Base-by-base conservation (phyloP, 441 rosid genomes). In the Pelargonium cotyledonis region DNA sequence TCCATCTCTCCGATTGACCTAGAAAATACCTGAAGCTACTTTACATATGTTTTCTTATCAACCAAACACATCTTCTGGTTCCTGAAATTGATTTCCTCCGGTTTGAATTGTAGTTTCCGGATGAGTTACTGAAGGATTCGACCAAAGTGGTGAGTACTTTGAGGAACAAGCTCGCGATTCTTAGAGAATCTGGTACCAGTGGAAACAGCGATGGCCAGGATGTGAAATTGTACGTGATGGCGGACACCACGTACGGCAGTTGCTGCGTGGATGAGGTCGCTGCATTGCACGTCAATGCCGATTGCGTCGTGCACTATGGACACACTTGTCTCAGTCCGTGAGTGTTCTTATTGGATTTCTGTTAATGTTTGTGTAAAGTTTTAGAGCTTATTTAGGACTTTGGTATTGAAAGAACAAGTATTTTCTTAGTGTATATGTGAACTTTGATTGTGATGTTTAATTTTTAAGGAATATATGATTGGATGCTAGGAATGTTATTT, bases 181-280 rank as follows among this genome's bases (percentile, higher is more conserved):
- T 85, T 47, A 81, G 66, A 66, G 81, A 77, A 47, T 47, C 68
- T 51, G 68, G 65, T 3, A 16, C 35, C 10, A 79, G 66, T 16
- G 72, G 15, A 63, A 57, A 58, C 73, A 83, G 73, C 1, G 83
- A 76, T 68, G 79, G 68, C 11, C 76, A 72, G 65, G 82, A 81
- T 69, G 81, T 89, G 65, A 68, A 89, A 29, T 75, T 94, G 77
- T 89, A 81, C 77, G 82, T 94, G 6, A 89, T 94, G 95, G 98
- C 98, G 0, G 98, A 94, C 72, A 84, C 97, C 49, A 83, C 95
- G 6, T 94, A 81, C 38, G 98, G 98, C 12, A 91, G 96, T 57
- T 94, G 98, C 72, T 94, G 97, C 49, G 80, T 91, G 64, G 98
- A 91, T 68, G 98, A 94, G 80, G 93, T 91, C 15, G 98, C 88